A percentile compares a stretch with the other conserved stretches of the same genome.
Evolutionary conservation across 805 yeast species (phyloP).

Genomic region (Crinitomyces ghanaensis): DNA sequence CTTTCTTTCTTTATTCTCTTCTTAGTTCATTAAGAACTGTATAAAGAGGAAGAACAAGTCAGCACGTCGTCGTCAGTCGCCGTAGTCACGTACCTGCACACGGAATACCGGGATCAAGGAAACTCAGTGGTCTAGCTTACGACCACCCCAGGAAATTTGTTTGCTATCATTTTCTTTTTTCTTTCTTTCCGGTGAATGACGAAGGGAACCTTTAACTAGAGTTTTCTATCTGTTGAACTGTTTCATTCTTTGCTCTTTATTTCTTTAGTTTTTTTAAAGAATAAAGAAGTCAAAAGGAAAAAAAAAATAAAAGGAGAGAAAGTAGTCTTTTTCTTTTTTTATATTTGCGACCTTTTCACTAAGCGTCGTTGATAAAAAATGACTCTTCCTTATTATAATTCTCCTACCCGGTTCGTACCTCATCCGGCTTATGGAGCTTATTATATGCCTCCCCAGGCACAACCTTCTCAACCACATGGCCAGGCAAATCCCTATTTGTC

Average conservation of each 20-base stretch:
- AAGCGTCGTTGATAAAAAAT: not conserved
- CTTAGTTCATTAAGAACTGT: not conserved
- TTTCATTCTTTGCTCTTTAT: not conserved
- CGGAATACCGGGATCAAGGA: not conserved
- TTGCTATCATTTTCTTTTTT: slow-evolving; percentile 3
- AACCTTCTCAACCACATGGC: slow-evolving; percentile 1
- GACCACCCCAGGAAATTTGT: too few relatives aligned
- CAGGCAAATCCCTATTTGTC: not conserved
- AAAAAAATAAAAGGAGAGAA: not conserved
- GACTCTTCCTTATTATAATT: not conserved
- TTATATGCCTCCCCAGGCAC: slow-evolving; percentile 3
- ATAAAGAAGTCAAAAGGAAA: not conserved
- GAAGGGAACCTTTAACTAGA: slow-evolving; percentile 1
- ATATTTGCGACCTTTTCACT: not conserved
- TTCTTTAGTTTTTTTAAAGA: too few relatives aligned
- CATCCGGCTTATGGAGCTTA: not conserved
- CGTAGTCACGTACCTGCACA: not conserved
- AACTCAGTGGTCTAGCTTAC: not conserved
- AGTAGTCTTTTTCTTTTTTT: not conserved
- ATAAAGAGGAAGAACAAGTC: not conserved
- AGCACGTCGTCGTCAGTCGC: not conserved
- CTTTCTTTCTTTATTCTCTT: too few relatives aligned
- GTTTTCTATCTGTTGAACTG: not conserved
- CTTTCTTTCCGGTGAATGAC: slow-evolving; percentile 8
- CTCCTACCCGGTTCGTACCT: not conserved